phyloP scores from a whole-genome alignment of 306 rosid species.

The Coriaria nepalensis region DNA sequence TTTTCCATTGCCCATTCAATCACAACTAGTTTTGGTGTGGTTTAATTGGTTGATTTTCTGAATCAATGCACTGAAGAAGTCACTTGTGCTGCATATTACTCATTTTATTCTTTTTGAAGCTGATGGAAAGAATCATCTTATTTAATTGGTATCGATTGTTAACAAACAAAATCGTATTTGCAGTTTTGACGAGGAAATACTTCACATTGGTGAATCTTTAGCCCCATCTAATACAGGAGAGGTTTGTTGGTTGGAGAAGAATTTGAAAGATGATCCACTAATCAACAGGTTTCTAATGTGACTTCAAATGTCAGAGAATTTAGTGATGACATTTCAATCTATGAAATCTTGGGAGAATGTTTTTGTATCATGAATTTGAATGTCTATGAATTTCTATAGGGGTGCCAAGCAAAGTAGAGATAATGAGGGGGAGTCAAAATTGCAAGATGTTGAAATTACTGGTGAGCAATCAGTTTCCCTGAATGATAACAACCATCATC shows the following conservation, averaged over 20 bases:
- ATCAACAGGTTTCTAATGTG: conserved; percentile 27
- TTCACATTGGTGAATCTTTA: conserved; percentile 60
- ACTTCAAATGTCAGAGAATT: background rate
- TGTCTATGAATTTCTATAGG: conserved; percentile 16
- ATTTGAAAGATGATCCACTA: conserved; percentile 25
- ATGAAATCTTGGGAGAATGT: background rate
- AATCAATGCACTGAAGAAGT: no score
- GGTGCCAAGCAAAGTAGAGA: conserved; percentile 34
- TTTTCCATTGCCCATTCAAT: no score
- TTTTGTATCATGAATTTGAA: background rate
- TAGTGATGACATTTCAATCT: background rate
- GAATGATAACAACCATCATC: conserved; percentile 19
- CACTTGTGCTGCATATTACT: no score
- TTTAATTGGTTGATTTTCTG: no score
- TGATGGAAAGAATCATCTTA: no score
- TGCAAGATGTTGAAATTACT: conserved; percentile 12
- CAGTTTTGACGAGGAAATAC: conserved; percentile 74
- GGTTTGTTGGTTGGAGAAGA: conserved; percentile 55
- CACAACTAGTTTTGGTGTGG: no score
- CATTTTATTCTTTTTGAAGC: no score
- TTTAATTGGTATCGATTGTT: no score
- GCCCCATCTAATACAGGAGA: conserved; percentile 55
- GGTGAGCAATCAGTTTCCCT: conserved; percentile 13
- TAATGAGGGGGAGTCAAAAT: conserved; percentile 20
- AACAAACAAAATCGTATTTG: conserved; percentile 4